These are phyloP conservation scores for Starmerella ratchasimensis DNA, from an alignment of 805 yeast species.

Conservation along the genomic window DNA sequence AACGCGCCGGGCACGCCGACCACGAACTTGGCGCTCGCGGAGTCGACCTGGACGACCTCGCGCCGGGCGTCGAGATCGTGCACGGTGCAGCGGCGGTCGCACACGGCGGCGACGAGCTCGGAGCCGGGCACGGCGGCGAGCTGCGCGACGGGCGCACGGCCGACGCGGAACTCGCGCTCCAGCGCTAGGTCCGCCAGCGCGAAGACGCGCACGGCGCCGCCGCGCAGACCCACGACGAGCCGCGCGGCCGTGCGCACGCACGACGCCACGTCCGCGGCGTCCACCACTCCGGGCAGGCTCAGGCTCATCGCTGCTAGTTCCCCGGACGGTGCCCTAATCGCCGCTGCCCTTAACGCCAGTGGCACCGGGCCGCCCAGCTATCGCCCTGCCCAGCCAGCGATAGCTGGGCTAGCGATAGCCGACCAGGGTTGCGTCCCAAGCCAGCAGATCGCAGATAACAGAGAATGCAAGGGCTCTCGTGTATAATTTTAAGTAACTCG, in stretches of 20 bases:
- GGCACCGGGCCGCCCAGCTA: no score
- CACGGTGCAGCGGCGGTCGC: slow-evolving; percentile 9
- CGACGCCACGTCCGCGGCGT: neutral
- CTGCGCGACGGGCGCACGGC: slow-evolving; percentile 2
- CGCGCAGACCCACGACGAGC: slow-evolving; percentile 5
- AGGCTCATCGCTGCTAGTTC: no score
- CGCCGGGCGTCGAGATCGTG: slow-evolving; percentile 14
- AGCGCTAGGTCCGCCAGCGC: slow-evolving; percentile 10
- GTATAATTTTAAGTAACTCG: no score
- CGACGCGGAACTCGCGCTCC: slow-evolving; percentile 11
- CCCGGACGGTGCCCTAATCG: no score
- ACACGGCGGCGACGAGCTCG: slow-evolving; percentile 10
- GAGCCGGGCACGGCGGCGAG: slow-evolving; percentile 8
- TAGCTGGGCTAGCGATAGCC: no score
- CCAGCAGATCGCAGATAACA: no score
- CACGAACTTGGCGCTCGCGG: slow-evolving; percentile 9
- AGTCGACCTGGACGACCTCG: slow-evolving; percentile 1
- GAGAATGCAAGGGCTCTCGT: no score
- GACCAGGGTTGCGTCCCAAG: no score
- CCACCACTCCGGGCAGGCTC: slow-evolving; percentile 3
- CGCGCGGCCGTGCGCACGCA: slow-evolving; percentile 1
- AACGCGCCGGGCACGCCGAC: slow-evolving; percentile 1
- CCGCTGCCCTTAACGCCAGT: no score
- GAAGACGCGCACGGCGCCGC: slow-evolving; percentile 10
- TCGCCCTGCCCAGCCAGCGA: no score